Conservation (phyloP, 352 stramenopile genomes). For the Pythium brachiatum region DNA sequence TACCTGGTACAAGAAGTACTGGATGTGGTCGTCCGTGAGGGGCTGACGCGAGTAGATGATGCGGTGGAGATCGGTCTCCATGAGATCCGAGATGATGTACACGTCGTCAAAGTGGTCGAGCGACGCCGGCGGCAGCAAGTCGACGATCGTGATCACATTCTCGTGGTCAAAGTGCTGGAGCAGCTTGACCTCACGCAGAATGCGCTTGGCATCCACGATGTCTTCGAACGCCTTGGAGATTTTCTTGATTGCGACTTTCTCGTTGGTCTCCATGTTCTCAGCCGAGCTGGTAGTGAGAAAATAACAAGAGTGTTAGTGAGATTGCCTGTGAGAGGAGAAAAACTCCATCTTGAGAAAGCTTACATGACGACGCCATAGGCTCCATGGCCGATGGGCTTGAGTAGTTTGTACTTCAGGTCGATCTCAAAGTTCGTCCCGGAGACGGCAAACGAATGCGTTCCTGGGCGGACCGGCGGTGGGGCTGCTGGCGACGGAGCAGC, state of each 20-base stretch:
- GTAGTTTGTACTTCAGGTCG: constrained; percentile 92
- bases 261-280: constrained; percentile 73
- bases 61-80: constrained; percentile 97
- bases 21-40: constrained; percentile 91
- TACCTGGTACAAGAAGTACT: constrained; percentile 93
- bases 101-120: constrained; percentile 96
- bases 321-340: constrained; percentile 2
- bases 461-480: constrained; percentile 33
- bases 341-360: constrained; percentile 13
- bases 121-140: constrained; percentile 92
- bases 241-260: constrained; percentile 90
- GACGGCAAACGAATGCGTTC: constrained; percentile 79
- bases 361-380: constrained; percentile 94
- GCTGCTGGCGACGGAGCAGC: constrained; percentile 2
- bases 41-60: constrained; percentile 97
- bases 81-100: constrained; percentile 97
- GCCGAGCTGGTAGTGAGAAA: constrained; percentile 46
- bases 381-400: constrained; percentile 94
- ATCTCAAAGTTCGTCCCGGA: constrained; percentile 91
- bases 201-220: constrained; percentile 99
- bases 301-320: not conserved
- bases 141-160: constrained; percentile 95
- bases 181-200: constrained; percentile 96
- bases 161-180: constrained; percentile 93
- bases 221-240: constrained; percentile 94